phyloP scores from a whole-genome alignment of 1,139 yeast genomes.

The Yamadazyma songkhlaensis region DNA sequence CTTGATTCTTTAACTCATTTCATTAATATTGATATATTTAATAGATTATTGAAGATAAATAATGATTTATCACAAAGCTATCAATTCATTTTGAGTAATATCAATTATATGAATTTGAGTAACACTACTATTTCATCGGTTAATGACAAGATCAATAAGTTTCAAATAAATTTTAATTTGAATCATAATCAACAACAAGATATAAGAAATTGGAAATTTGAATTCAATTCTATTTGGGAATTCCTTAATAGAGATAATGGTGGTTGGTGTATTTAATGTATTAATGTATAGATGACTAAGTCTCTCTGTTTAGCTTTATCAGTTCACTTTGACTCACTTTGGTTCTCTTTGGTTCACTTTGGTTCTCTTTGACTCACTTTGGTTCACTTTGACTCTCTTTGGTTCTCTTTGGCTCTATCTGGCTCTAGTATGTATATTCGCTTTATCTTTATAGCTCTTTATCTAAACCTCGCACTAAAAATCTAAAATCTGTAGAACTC shows the following conservation, averaged over 20 bases:
- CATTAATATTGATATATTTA: constrained; percentile 23
- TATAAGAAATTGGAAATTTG: constrained; percentile 28
- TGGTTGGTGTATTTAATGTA: constrained; percentile 29
- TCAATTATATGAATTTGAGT: constrained; percentile 29
- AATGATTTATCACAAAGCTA: constrained; percentile 37
- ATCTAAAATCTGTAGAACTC: no score
- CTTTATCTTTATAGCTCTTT: no score
- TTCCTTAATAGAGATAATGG: constrained; percentile 32
- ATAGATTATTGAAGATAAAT: constrained; percentile 33
- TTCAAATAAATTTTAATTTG: not conserved
- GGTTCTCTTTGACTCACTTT: no score
- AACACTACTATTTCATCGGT: not conserved
- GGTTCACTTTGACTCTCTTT: no score
- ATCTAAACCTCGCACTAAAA: no score
- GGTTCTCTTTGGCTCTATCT: no score
- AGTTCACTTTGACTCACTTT: no score
- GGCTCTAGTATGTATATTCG: no score
- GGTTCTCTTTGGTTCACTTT: no score
- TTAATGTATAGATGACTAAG: constrained; percentile 11
- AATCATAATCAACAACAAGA: constrained; percentile 4
- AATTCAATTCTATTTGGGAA: constrained; percentile 23
- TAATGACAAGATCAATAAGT: constrained; percentile 2
- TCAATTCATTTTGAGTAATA: constrained; percentile 31
- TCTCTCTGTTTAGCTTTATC: no score
- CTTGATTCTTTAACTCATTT: constrained; percentile 26